Evolutionary conservation across 192 early-diverging fungal genomes (phyloP), one percentile per base, ranked within the genome.

Genomic region (Umbelopsis sp.): DNA sequence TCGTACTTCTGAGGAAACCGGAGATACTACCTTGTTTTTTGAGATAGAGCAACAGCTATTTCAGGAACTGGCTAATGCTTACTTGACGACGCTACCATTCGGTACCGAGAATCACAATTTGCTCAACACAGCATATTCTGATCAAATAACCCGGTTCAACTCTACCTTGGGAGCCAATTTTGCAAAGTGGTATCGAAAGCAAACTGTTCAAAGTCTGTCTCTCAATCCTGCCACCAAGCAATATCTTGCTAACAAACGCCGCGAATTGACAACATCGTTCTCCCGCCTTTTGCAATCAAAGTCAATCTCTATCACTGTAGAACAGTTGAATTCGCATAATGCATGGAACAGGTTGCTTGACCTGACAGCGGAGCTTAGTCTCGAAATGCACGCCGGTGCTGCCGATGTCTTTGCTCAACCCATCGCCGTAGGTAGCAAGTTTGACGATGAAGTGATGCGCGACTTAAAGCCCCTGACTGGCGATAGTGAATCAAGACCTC

Each of bases 161-260:
- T 70, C 59, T 26, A 81, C 79, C 14, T 24, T 81, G 4, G 79
- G 79, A 14, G 51, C 68, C 22, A 74, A 77, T 22, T 74, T 76
- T 65, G 75, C 79, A 6, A 73, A 75, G 25, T 81, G 79, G 79
- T 81, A 77, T 47, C 75, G 79, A 20, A 68, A 72, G 43, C 79
- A 81, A 38, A 81, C 79, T 11, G 74, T 81, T 6, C 79, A 77
- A 32, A 77, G 75, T 16, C 45, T 80, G 0, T 73, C 74, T 11
- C 54, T 80, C 21, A 75, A 80, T 38, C 79, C 74, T 25, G 79
- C 74, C 41, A 80, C 79, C 31, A 75, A 76, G 54, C 74, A 75
- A 21, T 80, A 80, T 45, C 56, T 81, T 17, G 47, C 71, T 24
- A 71, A 70, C 25, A 74, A 71, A 68, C 72, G 69, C 25, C 50